Conservation (phyloP, 2,329 filamentous ascomycete genomes). For the Aureobasidium sp. region DNA sequence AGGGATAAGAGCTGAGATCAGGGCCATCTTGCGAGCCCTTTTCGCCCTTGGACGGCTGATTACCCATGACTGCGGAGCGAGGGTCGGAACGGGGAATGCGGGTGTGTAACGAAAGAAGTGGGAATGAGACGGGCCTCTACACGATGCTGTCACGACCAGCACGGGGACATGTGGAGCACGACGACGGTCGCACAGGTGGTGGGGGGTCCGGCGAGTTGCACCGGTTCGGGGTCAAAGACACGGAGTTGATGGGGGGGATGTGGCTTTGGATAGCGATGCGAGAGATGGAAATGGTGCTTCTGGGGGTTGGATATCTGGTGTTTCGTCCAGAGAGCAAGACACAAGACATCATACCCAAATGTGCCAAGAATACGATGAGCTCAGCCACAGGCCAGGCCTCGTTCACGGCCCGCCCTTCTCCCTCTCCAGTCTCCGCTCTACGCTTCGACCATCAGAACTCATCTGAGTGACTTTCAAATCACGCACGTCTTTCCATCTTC, state of each 20-base stretch:
- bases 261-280: not conserved
- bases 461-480: conserved; percentile 2
- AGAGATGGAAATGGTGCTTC: not conserved
- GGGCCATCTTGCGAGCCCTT: conserved; percentile 42
- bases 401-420: too few species aligned
- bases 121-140: conserved; percentile 10
- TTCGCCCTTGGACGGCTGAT: conserved; percentile 59
- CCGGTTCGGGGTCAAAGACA: not conserved
- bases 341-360: too few species aligned
- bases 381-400: too few species aligned
- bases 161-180: conserved; percentile 16
- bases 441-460: not conserved
- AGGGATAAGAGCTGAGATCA: conserved; percentile 75
- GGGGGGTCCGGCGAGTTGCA: not conserved
- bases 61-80: conserved; percentile 52
- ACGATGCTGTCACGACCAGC: conserved; percentile 42
- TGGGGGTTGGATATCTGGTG: not conserved
- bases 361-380: too few species aligned
- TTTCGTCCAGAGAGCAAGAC: not conserved
- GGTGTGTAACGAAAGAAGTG: conserved; percentile 1
- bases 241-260: not conserved
- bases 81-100: not conserved
- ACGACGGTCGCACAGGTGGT: not conserved
- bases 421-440: not conserved
- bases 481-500: not conserved